Conservation (phyloP, 2,329 filamentous ascomycete genomes). For the Fusarium pseudocircinatum region DNA sequence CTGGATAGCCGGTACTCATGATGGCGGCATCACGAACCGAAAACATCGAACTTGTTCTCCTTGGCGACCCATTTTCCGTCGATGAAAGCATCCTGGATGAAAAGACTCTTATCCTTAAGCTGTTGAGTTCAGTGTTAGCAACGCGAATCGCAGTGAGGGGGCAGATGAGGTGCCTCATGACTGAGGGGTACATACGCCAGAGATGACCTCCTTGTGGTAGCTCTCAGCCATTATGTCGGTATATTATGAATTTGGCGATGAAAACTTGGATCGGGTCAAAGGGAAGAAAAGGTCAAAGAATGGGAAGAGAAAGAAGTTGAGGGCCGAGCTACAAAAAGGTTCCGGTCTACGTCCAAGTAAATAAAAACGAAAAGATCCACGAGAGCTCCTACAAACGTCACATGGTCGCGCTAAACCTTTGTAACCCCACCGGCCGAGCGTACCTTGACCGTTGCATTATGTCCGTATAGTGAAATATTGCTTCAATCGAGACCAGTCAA, state of each 20-base stretch:
- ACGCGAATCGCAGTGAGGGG: not conserved
- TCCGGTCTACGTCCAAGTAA: constrained; percentile 14
- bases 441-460: not conserved
- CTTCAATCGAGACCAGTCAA: constrained; percentile 10
- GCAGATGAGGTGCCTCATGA: constrained; percentile 24
- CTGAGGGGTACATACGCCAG: constrained; percentile 37
- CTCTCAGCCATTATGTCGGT: constrained; percentile 40
- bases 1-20: not conserved
- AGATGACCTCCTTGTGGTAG: constrained; percentile 43
- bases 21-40: constrained; percentile 28
- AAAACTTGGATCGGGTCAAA: constrained; percentile 17
- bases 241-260: not conserved
- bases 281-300: not conserved
- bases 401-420: constrained; percentile 33
- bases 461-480: constrained; percentile 1
- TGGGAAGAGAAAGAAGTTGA: not conserved
- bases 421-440: constrained; percentile 29
- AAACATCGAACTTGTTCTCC: constrained; percentile 44
- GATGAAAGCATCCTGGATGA: constrained; percentile 44
- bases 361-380: constrained; percentile 27
- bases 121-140: constrained; percentile 27
- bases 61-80: constrained; percentile 43
- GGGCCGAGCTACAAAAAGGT: not conserved
- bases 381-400: constrained; percentile 37
- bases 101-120: constrained; percentile 43